Evolutionary conservation across 768 basidiomycete genomes (phyloP), one percentile per base, ranked within the genome.

Genomic region (Mycena kentingensis): DNA sequence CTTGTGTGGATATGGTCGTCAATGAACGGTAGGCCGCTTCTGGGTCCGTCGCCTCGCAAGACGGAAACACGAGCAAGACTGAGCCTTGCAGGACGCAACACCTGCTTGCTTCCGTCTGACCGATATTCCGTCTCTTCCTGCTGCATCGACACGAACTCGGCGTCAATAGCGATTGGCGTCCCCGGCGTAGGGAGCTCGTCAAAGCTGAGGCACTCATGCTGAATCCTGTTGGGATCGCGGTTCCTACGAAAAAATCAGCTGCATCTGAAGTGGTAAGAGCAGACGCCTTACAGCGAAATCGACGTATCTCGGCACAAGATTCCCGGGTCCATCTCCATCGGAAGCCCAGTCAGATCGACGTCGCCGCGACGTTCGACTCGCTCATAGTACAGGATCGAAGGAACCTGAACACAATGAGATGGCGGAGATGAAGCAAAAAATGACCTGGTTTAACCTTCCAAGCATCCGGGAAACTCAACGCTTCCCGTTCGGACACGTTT

Each of bases 1-100:
- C 92, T 96, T 2, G 94, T 97, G 62, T 97, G 92, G 31, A 98
- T 98, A 63, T 99, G 90, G 63, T 99, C 97, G 61, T 98, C 97
- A 60, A 99, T 97, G 70, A 98, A 97, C 2, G 97, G 96, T 12
- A 88, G 66, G 3, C 91, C 91, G 63, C 88, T 83, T 54, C 84
- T 84, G 0, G 77, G 77, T 0, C 93, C 94, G 61, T 88, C 79
- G 2, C 96, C 95, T 11, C 97, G 82, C 38, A 98, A 69, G 15
- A 96, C 95, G 3, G 95, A 98, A 1, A 99, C 97, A 21, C 97
- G 83, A 22, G 97, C 96, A 6, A 99, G 77, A 50, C 93, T 92
- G 63, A 95, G 82, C 46, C 94, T 84, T 4, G 93, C 89, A 2
- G 97, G 97, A 12, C 94, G 83, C 25, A 98, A 74, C 29, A 98